A percentile compares a stretch with the other conserved stretches of the same genome.
Evolutionary conservation across 2,329 filamentous ascomycete species (phyloP).

Genomic region (Colletotrichum navitas): DNA sequence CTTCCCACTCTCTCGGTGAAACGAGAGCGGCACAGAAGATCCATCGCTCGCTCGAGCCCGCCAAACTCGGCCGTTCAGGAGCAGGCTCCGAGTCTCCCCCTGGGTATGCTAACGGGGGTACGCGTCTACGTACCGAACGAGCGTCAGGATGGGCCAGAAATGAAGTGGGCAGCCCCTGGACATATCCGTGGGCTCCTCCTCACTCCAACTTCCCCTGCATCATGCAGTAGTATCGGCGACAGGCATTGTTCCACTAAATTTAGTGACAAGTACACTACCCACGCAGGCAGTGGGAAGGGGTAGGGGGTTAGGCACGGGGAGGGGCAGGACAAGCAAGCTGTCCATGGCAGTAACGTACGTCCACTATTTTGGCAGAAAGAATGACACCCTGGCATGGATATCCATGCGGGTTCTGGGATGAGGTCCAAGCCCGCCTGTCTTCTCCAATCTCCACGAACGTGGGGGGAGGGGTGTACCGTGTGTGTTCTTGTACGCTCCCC

Average conservation of each 20-base stretch:
- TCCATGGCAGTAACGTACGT: background rate
- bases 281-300: background rate
- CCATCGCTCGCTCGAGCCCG: constrained; percentile 9
- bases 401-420: constrained; percentile 34
- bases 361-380: background rate
- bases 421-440: constrained; percentile 16
- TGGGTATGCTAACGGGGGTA: constrained; percentile 12
- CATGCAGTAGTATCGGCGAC: constrained; percentile 39
- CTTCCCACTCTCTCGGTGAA: constrained; percentile 10
- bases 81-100: background rate
- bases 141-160: constrained; percentile 24
- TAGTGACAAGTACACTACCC: constrained; percentile 15
- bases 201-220: constrained; percentile 36
- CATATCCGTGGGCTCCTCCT: constrained; percentile 9
- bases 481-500: background rate
- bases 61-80: constrained; percentile 21
- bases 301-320: background rate
- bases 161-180: constrained; percentile 28
- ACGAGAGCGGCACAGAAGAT: constrained; percentile 8
- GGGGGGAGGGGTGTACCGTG: background rate
- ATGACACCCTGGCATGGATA: constrained; percentile 28
- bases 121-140: constrained; percentile 15
- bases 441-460: constrained; percentile 32
- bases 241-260: constrained; percentile 39
- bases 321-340: background rate